These are phyloP conservation scores for Herpetospermum pedunculosum DNA, from an alignment of 306 rosid genomes.

Conservation along the genomic window DNA sequence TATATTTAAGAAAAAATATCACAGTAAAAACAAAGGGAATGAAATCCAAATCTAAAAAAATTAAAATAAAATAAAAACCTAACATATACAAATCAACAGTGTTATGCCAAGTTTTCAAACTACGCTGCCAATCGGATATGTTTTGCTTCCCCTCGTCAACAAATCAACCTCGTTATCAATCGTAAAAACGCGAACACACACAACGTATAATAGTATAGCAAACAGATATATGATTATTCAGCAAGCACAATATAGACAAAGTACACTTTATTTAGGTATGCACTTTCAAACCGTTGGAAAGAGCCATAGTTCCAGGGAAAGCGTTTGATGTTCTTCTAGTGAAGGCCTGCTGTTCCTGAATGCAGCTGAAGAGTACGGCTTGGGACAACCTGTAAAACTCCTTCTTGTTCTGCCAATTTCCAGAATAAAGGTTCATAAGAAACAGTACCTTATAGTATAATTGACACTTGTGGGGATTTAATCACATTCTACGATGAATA, in stretches of 20 bases:
- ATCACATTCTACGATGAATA: not conserved
- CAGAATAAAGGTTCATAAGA: not conserved
- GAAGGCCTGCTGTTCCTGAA: not conserved
- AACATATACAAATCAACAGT: no score
- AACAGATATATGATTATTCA: not conserved
- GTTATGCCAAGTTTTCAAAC: no score
- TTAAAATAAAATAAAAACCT: no score
- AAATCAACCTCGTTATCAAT: no score
- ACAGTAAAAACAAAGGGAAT: no score
- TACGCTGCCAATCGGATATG: no score
- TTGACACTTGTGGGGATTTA: not conserved
- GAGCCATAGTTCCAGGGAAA: not conserved
- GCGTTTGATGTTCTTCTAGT: not conserved
- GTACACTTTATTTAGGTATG: not conserved
- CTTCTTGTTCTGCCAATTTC: not conserved
- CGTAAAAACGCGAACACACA: no score
- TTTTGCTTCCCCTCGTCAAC: no score
- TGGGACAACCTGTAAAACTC: constrained; percentile 2
- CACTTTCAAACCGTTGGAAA: not conserved
- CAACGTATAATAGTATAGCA: not conserved
- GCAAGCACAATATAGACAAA: not conserved
- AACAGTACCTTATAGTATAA: not conserved
- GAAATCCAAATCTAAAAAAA: no score
- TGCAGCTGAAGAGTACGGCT: not conserved
- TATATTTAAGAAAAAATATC: no score